A percentile compares a stretch with the other conserved stretches of the same genome.
phyloP scores from a whole-genome alignment of 2,329 filamentous ascomycete genomes.

The Fusarium globosum region DNA sequence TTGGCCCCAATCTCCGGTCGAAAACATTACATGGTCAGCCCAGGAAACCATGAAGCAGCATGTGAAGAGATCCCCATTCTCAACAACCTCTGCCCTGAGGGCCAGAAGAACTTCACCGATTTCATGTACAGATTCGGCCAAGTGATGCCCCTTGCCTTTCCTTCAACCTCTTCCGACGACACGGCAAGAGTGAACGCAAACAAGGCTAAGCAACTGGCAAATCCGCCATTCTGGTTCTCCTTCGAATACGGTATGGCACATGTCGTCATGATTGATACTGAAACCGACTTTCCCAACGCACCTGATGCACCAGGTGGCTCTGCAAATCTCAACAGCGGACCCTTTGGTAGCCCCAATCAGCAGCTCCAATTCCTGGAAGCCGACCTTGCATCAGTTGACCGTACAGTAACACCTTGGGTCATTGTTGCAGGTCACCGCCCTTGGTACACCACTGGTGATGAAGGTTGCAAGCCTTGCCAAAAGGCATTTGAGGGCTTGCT shows the following conservation, averaged over 20 bases:
- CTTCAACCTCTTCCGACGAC: conserved; percentile 7
- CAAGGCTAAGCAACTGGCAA: conserved; percentile 27
- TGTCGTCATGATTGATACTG: conserved; percentile 50
- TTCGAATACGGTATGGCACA: conserved; percentile 46
- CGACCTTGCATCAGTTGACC: conserved; percentile 63
- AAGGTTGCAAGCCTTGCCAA: conserved; percentile 30
- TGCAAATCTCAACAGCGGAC: conserved; percentile 22
- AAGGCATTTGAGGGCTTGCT: conserved; percentile 16
- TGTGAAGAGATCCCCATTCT: conserved; percentile 23
- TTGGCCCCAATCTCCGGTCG: conserved; percentile 6
- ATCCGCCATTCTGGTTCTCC: conserved; percentile 41
- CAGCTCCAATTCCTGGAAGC: conserved; percentile 24
- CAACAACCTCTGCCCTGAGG: conserved; percentile 16
- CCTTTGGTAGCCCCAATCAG: conserved; percentile 10
- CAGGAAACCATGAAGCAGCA: conserved; percentile 22
- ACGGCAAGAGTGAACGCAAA: conserved; percentile 20
- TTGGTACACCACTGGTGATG: conserved; percentile 58
- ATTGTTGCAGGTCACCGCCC: conserved; percentile 55
- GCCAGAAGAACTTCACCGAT: conserved; percentile 31
- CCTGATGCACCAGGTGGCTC: conserved; percentile 21
- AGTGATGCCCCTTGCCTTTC: conserved; percentile 4
- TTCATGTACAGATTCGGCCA: conserved; percentile 20
- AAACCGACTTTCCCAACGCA: conserved; percentile 51
- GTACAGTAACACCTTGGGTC: conserved; percentile 62
- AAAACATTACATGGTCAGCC: conserved; percentile 26